Percentiles rank a stretch among this genome's conserved stretches.
phyloP scores from a whole-genome alignment of 768 basidiomycete genomes.

The Chlorophyllum brunneum region DNA sequence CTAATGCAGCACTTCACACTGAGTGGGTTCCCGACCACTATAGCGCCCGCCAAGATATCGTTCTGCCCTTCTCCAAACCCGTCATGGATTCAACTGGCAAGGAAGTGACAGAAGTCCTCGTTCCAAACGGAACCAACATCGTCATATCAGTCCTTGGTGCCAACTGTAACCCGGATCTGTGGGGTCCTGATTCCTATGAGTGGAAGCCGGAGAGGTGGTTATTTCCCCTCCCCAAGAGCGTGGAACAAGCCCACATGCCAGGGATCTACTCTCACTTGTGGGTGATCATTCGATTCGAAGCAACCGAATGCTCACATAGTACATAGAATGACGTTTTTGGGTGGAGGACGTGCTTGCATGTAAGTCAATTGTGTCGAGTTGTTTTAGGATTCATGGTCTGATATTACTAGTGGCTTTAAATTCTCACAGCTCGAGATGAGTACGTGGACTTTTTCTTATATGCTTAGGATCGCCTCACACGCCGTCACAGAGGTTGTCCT shows the following conservation, averaged over 20 bases:
- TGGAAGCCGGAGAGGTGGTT: constrained; percentile 18
- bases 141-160: constrained; percentile 31
- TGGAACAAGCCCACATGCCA: constrained; percentile 12
- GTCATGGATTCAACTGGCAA: constrained; percentile 33
- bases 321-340: constrained; percentile 8
- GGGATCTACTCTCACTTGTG: constrained; percentile 14
- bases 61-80: constrained; percentile 39
- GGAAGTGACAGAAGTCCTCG: constrained; percentile 29
- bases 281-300: neutral
- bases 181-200: constrained; percentile 6
- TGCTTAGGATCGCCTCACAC: neutral
- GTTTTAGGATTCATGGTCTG: no score
- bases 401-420: constrained; percentile 10
- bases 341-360: constrained; percentile 1
- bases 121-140: constrained; percentile 37
- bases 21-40: neutral
- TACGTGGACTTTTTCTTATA: neutral
- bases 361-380: neutral
- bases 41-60: constrained; percentile 31
- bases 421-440: constrained; percentile 13
- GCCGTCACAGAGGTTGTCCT: constrained; percentile 19
- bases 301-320: neutral
- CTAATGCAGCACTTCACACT: neutral
- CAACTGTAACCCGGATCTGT: constrained; percentile 32
- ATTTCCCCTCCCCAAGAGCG: constrained; percentile 2